A percentile compares a stretch with the other conserved stretches of the same genome.
Conservation (phyloP, 192 early-diverging fungal genomes). For the Piromyces finnis region DNA sequence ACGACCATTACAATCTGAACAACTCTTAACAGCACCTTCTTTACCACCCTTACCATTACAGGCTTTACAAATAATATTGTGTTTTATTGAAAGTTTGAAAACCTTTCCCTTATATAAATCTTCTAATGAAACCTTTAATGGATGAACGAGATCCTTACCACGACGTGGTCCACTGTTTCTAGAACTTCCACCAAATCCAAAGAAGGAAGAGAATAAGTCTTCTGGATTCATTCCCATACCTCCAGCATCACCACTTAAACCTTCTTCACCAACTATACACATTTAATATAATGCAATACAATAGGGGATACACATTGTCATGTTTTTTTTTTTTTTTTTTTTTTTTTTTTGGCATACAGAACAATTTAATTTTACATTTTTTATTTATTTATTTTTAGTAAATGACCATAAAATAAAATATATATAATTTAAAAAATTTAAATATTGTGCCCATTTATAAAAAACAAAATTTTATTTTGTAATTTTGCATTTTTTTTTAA, state of each 20-base stretch:
- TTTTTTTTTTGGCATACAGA: too few species aligned
- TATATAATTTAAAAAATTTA: too few species aligned
- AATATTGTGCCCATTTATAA: too few species aligned
- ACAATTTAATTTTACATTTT: too few species aligned
- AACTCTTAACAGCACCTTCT: slow-evolving; percentile 78
- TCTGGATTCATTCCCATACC: slow-evolving; percentile 31
- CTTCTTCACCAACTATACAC: slow-evolving; percentile 5
- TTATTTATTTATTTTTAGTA: too few species aligned
- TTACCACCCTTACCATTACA: slow-evolving; percentile 96
- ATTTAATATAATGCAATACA: too few species aligned
- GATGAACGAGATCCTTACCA: slow-evolving; percentile 87
- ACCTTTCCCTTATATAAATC: slow-evolving; percentile 82
- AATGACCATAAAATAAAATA: too few species aligned
- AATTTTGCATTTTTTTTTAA: too few species aligned
- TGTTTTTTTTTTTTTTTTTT: too few species aligned
- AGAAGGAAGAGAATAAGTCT: slow-evolving; percentile 92
- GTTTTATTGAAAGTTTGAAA: slow-evolving; percentile 87
- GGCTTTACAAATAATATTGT: slow-evolving; percentile 74
- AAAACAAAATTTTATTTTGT: too few species aligned
- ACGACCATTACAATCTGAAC: slow-evolving; percentile 68
- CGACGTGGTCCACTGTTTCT: slow-evolving; percentile 66
- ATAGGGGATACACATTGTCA: too few species aligned
- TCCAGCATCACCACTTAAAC: slow-evolving; percentile 24
- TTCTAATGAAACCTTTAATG: slow-evolving; percentile 67
- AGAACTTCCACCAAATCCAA: slow-evolving; percentile 39